Evolutionary conservation across 2,329 filamentous ascomycete genomes (phyloP), one percentile per base, ranked within the genome.

Genomic region (Teratosphaeria destructans): DNA sequence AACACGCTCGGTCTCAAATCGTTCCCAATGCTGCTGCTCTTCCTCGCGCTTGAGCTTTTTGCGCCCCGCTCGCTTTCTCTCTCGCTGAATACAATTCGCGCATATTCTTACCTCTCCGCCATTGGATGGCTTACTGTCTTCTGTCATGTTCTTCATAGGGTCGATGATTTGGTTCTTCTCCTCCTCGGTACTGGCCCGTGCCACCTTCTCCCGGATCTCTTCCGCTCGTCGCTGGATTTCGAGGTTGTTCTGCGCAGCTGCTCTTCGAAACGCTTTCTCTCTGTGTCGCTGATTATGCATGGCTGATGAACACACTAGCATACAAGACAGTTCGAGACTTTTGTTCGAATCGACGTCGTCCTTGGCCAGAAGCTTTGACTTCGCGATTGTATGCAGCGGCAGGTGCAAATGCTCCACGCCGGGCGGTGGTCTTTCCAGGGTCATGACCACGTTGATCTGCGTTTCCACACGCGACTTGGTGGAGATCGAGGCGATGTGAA

Each of bases 91-190:
- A 74, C 94, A 99, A n/a, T 90, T 90, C 29, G 80, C 75, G 74
- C 94, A 99, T 62, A 97, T 97, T 66, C 87, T 85, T 19, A 99
- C 90, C 67, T 96, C 90, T n/a, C 90, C 94, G 52, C 94, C 94
- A 67, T 95, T 92, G 58, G 90, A 81, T 1, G 91, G 87, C 58
- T 86, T 88, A 57, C 85, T 83, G 55, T 88, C 86, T 23, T 85
- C 82, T 32, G 82, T 79, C 14, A 80, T 77, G 54, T 81, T 79
- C 56, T 77, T 74, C 16, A 70, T 65, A 16, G 55, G 55, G 16
- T 56, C 55, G 34, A 39, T 37, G 37, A 56, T 29, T 27, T 81
- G 80, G 66, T 75, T 77, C 62, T 73, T 72, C 57, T 77, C 74
- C 57, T 74, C 71, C 8, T 76, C 68, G 49, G 69, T 71, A n/a